Percentiles rank a stretch among this genome's conserved stretches.
These are phyloP conservation scores for Tympanopsis confertula DNA, from an alignment of 2,329 filamentous ascomycete species.

Conservation along the genomic window DNA sequence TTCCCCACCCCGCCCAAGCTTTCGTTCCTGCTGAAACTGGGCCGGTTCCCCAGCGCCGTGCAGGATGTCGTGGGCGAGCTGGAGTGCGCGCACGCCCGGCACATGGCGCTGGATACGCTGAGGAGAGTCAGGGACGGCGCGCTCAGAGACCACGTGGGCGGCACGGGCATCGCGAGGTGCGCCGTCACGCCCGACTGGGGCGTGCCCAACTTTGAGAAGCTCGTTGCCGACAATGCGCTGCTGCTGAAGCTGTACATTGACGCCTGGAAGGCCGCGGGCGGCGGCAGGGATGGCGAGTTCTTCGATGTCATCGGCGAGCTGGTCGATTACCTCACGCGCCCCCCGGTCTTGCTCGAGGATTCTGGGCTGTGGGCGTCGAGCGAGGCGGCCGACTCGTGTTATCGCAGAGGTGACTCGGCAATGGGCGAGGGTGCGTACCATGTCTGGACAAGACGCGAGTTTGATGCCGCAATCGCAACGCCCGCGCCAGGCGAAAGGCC, in stretches of 20 bases:
- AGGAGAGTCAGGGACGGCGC: slow-evolving; percentile 54
- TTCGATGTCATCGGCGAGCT: slow-evolving; percentile 71
- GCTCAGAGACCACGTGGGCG: slow-evolving; percentile 42
- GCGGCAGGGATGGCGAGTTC: slow-evolving; percentile 53
- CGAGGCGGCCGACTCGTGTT: slow-evolving; percentile 79
- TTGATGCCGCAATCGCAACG: slow-evolving; percentile 61
- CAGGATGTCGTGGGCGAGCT: slow-evolving; percentile 76
- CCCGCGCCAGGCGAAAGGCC: slow-evolving; percentile 23
- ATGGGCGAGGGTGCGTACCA: slow-evolving; percentile 90
- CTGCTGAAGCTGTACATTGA: slow-evolving; percentile 76
- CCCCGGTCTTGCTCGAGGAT: slow-evolving; percentile 51
- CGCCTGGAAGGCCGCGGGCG: slow-evolving; percentile 50
- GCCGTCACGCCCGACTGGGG: slow-evolving; percentile 88
- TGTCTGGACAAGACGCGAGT: slow-evolving; percentile 81
- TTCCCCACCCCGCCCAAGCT: slow-evolving; percentile 83
- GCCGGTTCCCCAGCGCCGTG: slow-evolving; percentile 58
- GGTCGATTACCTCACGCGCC: slow-evolving; percentile 70
- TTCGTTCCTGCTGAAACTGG: slow-evolving; percentile 65
- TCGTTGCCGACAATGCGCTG: slow-evolving; percentile 85
- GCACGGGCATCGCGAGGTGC: slow-evolving; percentile 53
- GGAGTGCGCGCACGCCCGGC: slow-evolving; percentile 61
- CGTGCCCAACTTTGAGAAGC: slow-evolving; percentile 92
- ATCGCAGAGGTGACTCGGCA: slow-evolving; percentile 62
- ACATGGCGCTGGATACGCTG: slow-evolving; percentile 73
- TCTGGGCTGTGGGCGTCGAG: slow-evolving; percentile 77